Conservation (phyloP, 768 basidiomycete species). For the Nidularia pulvinata region DNA sequence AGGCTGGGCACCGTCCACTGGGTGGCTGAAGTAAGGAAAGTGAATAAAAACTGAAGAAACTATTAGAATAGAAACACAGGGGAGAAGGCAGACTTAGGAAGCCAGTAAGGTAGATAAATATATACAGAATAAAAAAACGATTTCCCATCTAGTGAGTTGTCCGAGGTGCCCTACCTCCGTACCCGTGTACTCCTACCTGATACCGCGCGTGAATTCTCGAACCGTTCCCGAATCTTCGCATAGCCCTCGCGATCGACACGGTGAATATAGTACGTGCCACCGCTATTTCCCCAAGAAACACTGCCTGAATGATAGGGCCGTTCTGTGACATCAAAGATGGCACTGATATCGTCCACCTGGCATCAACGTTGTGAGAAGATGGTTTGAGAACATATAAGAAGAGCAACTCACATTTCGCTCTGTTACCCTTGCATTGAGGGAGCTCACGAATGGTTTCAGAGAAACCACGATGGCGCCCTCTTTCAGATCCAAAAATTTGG, state of each 20-base stretch:
- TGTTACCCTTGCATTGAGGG: slow-evolving; percentile 71
- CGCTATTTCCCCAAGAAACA: slow-evolving; percentile 79
- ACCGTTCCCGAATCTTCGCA: slow-evolving; percentile 52
- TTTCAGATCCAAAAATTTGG: slow-evolving; percentile 93
- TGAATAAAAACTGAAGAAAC: too few species aligned
- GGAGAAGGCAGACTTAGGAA: background rate
- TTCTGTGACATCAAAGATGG: slow-evolving; percentile 80
- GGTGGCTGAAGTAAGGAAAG: too few species aligned
- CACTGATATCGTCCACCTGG: slow-evolving; percentile 76
- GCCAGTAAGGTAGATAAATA: background rate
- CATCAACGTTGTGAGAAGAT: slow-evolving; percentile 1
- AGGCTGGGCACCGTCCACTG: too few species aligned
- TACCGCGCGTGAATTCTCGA: slow-evolving; percentile 46
- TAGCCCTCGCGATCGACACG: slow-evolving; percentile 77
- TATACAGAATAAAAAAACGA: background rate
- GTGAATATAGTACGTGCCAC: slow-evolving; percentile 75
- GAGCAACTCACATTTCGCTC: slow-evolving; percentile 70
- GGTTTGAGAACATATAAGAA: background rate
- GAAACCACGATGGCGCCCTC: slow-evolving; percentile 92
- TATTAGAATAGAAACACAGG: too few species aligned
- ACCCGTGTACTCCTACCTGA: slow-evolving; percentile 23
- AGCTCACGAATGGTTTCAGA: slow-evolving; percentile 82
- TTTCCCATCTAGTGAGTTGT: background rate
- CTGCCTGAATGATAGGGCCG: slow-evolving; percentile 67
- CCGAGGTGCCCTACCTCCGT: slow-evolving; percentile 5